These are phyloP conservation scores for Paramicrosporidium saccamoebae DNA, from an alignment of 371 early-diverging fungal species.

Conservation along the genomic window DNA sequence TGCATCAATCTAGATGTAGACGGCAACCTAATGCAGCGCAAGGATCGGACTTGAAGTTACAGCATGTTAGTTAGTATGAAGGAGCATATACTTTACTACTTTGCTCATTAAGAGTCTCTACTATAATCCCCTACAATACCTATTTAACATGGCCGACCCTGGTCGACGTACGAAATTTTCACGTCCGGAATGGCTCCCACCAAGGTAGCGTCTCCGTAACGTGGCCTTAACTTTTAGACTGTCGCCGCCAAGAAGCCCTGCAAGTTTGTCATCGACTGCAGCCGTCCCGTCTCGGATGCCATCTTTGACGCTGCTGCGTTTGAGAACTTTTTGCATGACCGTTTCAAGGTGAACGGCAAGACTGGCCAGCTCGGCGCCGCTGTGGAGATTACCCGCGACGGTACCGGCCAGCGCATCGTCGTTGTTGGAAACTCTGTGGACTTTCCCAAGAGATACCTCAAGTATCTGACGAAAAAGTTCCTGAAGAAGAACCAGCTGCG, in stretches of 20 bases:
- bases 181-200: no score
- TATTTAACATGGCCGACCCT: no score
- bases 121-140: no score
- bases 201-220: no score
- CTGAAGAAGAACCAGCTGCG: constrained; percentile 94
- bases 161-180: no score
- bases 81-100: no score
- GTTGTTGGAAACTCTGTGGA: constrained; percentile 26
- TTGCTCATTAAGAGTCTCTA: no score
- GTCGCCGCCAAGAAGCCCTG: constrained; percentile 11
- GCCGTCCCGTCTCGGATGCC: constrained; percentile 69
- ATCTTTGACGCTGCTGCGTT: constrained; percentile 86
- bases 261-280: constrained; percentile 72
- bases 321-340: constrained; percentile 88
- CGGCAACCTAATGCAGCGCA: no score
- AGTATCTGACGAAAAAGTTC: constrained; percentile 98
- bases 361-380: constrained; percentile 74
- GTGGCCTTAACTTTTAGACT: no score
- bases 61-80: no score
- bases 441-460: constrained; percentile 92
- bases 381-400: constrained; percentile 43
- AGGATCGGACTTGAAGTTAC: no score
- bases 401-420: constrained; percentile 35
- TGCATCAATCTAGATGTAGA: no score
- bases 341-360: constrained; percentile 86